A percentile compares a stretch with the other conserved stretches of the same genome.
Conservation (phyloP, 371 early-diverging fungal species). For the Mortierella sp. region DNA sequence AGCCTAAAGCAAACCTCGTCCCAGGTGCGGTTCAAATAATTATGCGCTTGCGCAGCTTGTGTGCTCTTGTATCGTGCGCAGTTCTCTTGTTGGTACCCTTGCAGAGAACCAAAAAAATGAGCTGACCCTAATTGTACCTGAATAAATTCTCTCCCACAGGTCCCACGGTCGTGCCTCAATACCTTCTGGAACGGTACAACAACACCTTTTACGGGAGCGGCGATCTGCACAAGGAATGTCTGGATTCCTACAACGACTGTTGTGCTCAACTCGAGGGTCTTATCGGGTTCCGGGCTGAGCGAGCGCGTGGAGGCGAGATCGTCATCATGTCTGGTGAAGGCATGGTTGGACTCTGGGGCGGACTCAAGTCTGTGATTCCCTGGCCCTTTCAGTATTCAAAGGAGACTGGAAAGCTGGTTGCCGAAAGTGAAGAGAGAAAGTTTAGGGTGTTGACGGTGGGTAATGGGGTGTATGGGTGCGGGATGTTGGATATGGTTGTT, state of each 20-base stretch:
- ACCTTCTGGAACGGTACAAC: constrained; percentile 31
- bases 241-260: constrained; percentile 27
- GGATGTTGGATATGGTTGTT: constrained; percentile 52
- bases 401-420: not conserved
- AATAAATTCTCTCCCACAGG: constrained; percentile 16
- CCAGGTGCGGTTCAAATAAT: constrained; percentile 29
- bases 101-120: too few relatives aligned
- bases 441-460: constrained; percentile 43
- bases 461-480: constrained; percentile 50
- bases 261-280: constrained; percentile 21
- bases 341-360: constrained; percentile 54
- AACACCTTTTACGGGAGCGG: constrained; percentile 52
- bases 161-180: constrained; percentile 40
- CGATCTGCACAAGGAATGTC: constrained; percentile 36
- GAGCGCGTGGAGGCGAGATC: constrained; percentile 26
- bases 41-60: not conserved
- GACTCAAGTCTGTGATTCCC: constrained; percentile 50
- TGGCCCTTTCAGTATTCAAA: constrained; percentile 36
- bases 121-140: too few relatives aligned
- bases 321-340: constrained; percentile 54
- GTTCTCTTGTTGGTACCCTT: not conserved
- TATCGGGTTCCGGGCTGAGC: constrained; percentile 23
- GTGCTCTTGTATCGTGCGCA: not conserved
- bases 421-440: not conserved
- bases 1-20: constrained; percentile 37